phyloP scores from a whole-genome alignment of 805 yeast species.

The Wickerhamomyces xylosicus region DNA sequence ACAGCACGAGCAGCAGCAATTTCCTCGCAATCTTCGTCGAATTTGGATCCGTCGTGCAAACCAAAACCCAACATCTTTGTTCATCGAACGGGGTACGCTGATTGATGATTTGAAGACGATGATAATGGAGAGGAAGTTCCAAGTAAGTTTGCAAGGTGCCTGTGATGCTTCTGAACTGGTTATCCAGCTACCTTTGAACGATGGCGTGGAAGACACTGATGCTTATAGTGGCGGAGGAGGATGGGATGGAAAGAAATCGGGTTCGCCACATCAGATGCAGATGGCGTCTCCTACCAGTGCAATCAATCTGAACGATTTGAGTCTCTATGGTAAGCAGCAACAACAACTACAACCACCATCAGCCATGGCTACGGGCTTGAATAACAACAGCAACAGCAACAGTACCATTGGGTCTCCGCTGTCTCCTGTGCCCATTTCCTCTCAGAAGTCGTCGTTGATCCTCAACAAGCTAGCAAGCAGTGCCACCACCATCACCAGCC shows the following conservation, averaged over 20 bases:
- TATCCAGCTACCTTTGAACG: constrained; percentile 3
- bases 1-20: constrained; percentile 9
- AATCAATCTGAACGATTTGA: no score
- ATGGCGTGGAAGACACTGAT: no score
- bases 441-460: not conserved
- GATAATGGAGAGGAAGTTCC: constrained; percentile 46
- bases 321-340: no score
- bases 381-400: constrained; percentile 2
- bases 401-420: not conserved
- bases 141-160: constrained; percentile 23
- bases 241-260: no score
- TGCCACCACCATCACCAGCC: not conserved
- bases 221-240: no score
- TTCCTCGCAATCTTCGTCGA: constrained; percentile 4
- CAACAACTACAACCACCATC: not conserved
- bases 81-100: constrained; percentile 50
- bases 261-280: no score
- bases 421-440: not conserved
- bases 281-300: no score
- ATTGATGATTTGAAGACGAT: constrained; percentile 75
- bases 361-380: constrained; percentile 1
- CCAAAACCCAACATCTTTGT: constrained; percentile 53
- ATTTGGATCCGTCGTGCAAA: not conserved
- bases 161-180: no score
- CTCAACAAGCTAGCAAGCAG: not conserved